Conservation (phyloP, 179 eudicot genomes). For the Sideroxylon spinosum region DNA sequence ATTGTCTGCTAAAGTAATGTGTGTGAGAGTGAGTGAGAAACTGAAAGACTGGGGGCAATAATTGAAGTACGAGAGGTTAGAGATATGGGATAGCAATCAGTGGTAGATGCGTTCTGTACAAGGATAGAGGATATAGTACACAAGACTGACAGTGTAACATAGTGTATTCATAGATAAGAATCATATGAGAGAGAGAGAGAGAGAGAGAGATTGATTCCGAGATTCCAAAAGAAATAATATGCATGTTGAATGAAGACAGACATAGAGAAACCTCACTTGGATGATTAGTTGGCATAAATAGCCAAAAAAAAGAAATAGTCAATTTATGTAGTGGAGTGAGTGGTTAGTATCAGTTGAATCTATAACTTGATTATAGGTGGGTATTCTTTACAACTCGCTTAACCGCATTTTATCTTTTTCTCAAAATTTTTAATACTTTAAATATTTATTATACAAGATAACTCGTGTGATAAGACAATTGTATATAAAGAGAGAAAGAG, state of each 20-base stretch:
- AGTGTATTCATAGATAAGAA: conserved; percentile 8
- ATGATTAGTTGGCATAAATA: too few relatives aligned
- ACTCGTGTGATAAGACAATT: too few relatives aligned
- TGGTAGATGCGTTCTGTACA: conserved; percentile 17
- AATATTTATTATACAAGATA: too few relatives aligned
- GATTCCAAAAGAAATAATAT: not conserved
- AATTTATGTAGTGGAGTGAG: too few relatives aligned
- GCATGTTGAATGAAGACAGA: not conserved
- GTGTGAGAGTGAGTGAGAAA: conserved; percentile 15
- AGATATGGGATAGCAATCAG: conserved; percentile 20
- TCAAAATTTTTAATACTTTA: too few relatives aligned
- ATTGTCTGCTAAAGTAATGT: conserved; percentile 21
- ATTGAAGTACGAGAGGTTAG: conserved; percentile 15
- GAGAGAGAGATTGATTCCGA: conserved; percentile 18
- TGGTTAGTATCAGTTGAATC: too few relatives aligned
- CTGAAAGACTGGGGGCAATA: not conserved
- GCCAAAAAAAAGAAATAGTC: too few relatives aligned
- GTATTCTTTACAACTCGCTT: too few relatives aligned
- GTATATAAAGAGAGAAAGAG: too few relatives aligned
- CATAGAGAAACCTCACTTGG: conserved; percentile 5
- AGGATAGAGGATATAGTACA: conserved; percentile 32
- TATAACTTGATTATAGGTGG: too few relatives aligned
- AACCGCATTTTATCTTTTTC: too few relatives aligned
- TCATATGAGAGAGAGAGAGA: conserved; percentile 23
- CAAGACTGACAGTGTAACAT: conserved; percentile 33